A percentile compares a stretch with the other conserved stretches of the same genome.
These are phyloP conservation scores for Angomonas deanei DNA, from an alignment of 208 protist genomes.

Conservation along the genomic window DNA sequence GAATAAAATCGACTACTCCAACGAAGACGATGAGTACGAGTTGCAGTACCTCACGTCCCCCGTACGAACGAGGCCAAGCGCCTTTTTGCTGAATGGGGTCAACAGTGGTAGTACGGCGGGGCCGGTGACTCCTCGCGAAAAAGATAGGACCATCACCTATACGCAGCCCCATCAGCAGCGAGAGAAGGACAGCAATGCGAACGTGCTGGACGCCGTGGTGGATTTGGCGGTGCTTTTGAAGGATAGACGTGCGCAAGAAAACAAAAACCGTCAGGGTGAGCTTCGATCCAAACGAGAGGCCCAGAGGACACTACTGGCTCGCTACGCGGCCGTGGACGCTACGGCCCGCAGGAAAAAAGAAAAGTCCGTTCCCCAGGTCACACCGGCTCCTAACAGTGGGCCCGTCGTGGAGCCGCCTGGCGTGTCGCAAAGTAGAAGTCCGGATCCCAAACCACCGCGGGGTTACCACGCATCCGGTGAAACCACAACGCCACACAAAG, in stretches of 20 bases:
- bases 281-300: background rate
- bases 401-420: background rate
- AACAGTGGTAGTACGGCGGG: background rate
- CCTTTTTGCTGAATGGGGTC: background rate
- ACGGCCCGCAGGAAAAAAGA: background rate
- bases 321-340: background rate
- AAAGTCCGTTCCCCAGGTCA: background rate
- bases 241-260: background rate
- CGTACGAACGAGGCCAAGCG: conserved; percentile 2
- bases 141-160: too few relatives aligned
- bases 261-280: background rate
- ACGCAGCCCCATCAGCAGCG: too few relatives aligned
- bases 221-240: background rate
- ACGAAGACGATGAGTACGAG: conserved; percentile 13
- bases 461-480: background rate
- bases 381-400: background rate
- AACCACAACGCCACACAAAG: background rate
- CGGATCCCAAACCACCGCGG: background rate
- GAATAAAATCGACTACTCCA: background rate
- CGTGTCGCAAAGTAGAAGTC: background rate
- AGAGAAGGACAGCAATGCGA: background rate
- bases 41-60: conserved; percentile 16
- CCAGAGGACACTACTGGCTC: background rate
- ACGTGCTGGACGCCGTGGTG: conserved; percentile 2
- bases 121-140: too few relatives aligned